Evolutionary conservation across 192 early-diverging fungal genomes (phyloP), one percentile per base, ranked within the genome.

Genomic region (Diversispora eburnea): DNA sequence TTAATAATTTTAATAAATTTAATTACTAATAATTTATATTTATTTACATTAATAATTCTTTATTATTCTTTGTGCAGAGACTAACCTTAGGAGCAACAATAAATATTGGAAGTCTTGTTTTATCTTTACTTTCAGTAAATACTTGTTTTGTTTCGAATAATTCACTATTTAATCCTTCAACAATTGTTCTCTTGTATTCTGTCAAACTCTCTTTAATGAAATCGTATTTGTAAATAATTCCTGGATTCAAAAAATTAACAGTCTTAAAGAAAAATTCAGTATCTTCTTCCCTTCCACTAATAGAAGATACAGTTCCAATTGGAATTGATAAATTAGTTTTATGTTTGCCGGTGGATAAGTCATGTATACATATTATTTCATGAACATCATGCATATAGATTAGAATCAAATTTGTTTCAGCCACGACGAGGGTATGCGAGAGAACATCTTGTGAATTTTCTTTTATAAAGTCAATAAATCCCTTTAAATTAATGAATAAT

Each of bases 31-130:
- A 57, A 56, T 22, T n/a, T 15, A 17, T 7, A 55, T n/a, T n/a
- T n/a, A n/a, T n/a, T n/a, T n/a, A n/a, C n/a, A n/a, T n/a, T n/a
- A n/a, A n/a, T n/a, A n/a, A n/a, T n/a, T n/a, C 39, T 41, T 25
- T 13, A 62, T 39, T 10, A 39, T 47, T 33, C 4, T 57, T 7
- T 15, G 43, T 25, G 75, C 65, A 25, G 19, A 6, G 20, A 13
- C 72, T 64, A 51, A 73, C 72, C 72, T 88, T 91, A 63, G 83
- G 83, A 74, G 78, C 75, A 25, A 85, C 77, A 64, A 92, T 84
- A 75, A 88, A 92, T 85, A 91, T 87, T 62, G 91, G 90, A 59
- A 91, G 80, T 46, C 77, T 79, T 22, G 87, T 90, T 1, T 86
- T 87, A 67, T 90, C 89, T 78, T 92, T 89, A 70, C 81, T 82